phyloP scores from a whole-genome alignment of 1,139 yeast genomes.

The Yarrowia galli region DNA sequence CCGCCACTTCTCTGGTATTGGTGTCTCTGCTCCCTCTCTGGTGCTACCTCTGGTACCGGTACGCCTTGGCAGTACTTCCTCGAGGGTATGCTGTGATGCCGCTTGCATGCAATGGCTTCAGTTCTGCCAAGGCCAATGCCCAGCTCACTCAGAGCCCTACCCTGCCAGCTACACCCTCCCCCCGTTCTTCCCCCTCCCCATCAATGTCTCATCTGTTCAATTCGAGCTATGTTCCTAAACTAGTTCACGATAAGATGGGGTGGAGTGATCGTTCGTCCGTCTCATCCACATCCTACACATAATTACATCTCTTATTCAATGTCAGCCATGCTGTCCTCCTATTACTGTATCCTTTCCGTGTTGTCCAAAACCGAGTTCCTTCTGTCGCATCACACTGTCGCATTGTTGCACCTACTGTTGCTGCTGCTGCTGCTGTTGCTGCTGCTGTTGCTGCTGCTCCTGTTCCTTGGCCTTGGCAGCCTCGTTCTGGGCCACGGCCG shows the following conservation, averaged over 20 bases:
- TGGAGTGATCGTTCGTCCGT: not conserved
- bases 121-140: too few species aligned
- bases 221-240: constrained; percentile 12
- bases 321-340: constrained; percentile 36
- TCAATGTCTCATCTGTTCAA: constrained; percentile 5
- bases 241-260: constrained; percentile 18
- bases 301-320: constrained; percentile 8
- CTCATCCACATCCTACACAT: not conserved
- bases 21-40: too few species aligned
- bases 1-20: too few species aligned
- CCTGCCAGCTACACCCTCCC: too few species aligned
- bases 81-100: too few species aligned
- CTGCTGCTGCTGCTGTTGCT: constrained; percentile 19
- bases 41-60: too few species aligned
- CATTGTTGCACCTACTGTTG: not conserved
- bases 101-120: too few species aligned
- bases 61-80: too few species aligned
- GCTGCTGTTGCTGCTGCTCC: constrained; percentile 31
- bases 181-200: too few species aligned
- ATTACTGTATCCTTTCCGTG: constrained; percentile 6
- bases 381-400: not conserved
- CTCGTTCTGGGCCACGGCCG: constrained; percentile 29
- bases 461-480: constrained; percentile 34
- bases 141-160: too few species aligned
- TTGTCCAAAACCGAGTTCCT: not conserved